These are phyloP conservation scores for Tetracladium setigerum DNA, from an alignment of 495 filamentous ascomycete species.

Conservation along the genomic window DNA sequence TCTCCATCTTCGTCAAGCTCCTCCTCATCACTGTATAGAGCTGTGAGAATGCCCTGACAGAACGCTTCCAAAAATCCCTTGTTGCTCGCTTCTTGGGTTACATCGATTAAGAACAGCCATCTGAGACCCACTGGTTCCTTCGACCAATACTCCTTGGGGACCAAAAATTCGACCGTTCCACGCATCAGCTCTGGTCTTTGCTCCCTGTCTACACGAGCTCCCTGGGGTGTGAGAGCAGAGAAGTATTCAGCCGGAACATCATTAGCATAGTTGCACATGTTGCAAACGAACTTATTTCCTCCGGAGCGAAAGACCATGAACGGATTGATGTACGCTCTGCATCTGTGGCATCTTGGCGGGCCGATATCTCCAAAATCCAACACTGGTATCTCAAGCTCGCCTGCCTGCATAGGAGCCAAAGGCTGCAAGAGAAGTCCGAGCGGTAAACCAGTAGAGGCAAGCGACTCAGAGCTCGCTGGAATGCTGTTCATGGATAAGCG, in stretches of 20 bases:
- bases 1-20: constrained; percentile 30
- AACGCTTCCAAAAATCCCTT: constrained; percentile 86
- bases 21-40: constrained; percentile 66
- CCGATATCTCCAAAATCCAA: constrained; percentile 91
- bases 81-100: constrained; percentile 80
- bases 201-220: constrained; percentile 78
- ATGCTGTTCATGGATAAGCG: constrained; percentile 89
- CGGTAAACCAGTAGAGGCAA: constrained; percentile 71
- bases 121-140: constrained; percentile 84
- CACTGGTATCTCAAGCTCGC: constrained; percentile 83
- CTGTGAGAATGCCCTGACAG: constrained; percentile 77
- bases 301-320: constrained; percentile 96
- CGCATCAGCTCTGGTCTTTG: constrained; percentile 83
- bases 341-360: constrained; percentile 87
- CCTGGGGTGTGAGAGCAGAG: constrained; percentile 79
- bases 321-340: constrained; percentile 95
- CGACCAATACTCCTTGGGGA: constrained; percentile 98
- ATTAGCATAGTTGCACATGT: constrained; percentile 96
- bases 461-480: constrained; percentile 72
- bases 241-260: constrained; percentile 92
- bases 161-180: constrained; percentile 91
- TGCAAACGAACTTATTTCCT: constrained; percentile 95
- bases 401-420: constrained; percentile 72
- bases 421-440: constrained; percentile 87
- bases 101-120: constrained; percentile 89